Evolutionary conservation across 2,329 filamentous ascomycete genomes (phyloP), one percentile per base, ranked within the genome.

Genomic region (Beauveria pseudobassiana): DNA sequence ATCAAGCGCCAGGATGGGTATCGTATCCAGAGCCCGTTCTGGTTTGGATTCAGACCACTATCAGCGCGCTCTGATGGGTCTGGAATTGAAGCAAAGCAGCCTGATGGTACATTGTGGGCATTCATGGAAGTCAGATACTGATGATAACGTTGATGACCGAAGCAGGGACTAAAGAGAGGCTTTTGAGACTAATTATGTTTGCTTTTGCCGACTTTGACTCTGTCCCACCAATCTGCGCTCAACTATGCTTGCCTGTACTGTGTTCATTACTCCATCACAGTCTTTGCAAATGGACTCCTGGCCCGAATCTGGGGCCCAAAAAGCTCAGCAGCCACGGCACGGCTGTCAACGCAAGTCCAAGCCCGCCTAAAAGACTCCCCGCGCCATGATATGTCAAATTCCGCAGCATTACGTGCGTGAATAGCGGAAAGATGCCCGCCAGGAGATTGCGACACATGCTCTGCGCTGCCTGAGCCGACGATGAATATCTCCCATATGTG

Each of bases 271-370:
- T 43, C 42, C 18, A 43, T 43, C 18, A 43, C 42, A 18, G 42
- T 43, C 18, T 43, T 43, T 3, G 42, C 18, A 43, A 43, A 43
- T 1, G 18, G 42, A 43, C 42, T n/a, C 10, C 9, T 43, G 2
- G 42, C 18, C 7, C 93, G 80, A 65, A 97, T 96, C 65, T 70
- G 82, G 34, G 87, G 85, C 0, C 93, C 93, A 67, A 85, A 95
- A 93, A 84, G 0, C 93, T 82, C 57, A 97, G 72, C 0, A 93
- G 86, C 90, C 91, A 97, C 0, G 93, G 93, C 18, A 96, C 91
- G 2, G 89, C 72, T 0, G 90, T 93, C 64, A 97, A 73, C 2
- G 82, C 71, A 1, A 77, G 74, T 16, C 85, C 87, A 64, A 96
- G 83, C 0, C 86, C 89, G 6, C 92, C 93, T 8, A 97, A 75